These are phyloP conservation scores for Suillus tomentosus DNA, from an alignment of 768 basidiomycete species.

Conservation along the genomic window DNA sequence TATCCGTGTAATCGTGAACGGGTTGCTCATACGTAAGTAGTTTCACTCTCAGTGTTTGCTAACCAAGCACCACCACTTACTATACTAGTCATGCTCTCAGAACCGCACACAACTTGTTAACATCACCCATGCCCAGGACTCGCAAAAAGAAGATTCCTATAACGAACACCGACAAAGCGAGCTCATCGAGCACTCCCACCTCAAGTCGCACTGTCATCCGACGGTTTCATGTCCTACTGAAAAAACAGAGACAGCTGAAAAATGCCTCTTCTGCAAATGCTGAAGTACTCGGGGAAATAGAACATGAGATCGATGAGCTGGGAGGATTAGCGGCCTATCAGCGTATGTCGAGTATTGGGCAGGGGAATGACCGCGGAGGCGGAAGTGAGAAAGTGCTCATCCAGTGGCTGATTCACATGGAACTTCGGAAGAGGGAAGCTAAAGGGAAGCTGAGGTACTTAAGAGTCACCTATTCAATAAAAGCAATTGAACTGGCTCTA, in stretches of 20 bases:
- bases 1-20: too few relatives aligned
- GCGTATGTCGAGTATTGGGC: slow-evolving; percentile 79
- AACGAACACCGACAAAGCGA: slow-evolving; percentile 34
- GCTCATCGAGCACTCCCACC: slow-evolving; percentile 50
- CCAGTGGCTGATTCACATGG: slow-evolving; percentile 67
- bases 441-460: slow-evolving; percentile 35
- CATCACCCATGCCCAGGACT: slow-evolving; percentile 40
- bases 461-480: slow-evolving; percentile 13
- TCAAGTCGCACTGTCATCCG: slow-evolving; percentile 76
- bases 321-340: slow-evolving; percentile 86
- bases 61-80: background rate
- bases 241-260: slow-evolving; percentile 58
- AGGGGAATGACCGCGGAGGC: slow-evolving; percentile 80
- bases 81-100: background rate
- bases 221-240: slow-evolving; percentile 78
- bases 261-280: slow-evolving; percentile 21
- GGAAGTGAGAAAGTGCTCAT: slow-evolving; percentile 85
- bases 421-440: slow-evolving; percentile 31
- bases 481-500: background rate
- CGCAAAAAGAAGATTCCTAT: slow-evolving; percentile 50
- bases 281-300: slow-evolving; percentile 50
- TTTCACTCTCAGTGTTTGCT: too few relatives aligned
- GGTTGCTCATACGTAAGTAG: too few relatives aligned
- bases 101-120: background rate
- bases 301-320: slow-evolving; percentile 61